Evolutionary conservation across 2,329 filamentous ascomycete genomes (phyloP).

Genomic region (Chlorencoelia australis): DNA sequence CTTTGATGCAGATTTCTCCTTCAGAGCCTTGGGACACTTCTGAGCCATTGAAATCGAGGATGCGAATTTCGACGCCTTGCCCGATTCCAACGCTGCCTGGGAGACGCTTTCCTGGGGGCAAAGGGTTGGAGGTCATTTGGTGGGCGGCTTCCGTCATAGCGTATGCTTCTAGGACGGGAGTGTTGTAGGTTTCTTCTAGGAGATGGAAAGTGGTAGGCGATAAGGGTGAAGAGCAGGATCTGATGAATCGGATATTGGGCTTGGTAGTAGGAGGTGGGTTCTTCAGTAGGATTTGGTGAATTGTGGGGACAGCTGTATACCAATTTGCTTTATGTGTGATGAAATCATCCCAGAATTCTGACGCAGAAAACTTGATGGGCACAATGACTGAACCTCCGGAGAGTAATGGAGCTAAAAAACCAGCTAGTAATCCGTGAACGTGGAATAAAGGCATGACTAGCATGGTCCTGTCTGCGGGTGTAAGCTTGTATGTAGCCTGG

Average conservation of each 20-base stretch:
- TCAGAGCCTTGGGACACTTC: constrained; percentile 60
- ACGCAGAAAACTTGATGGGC: constrained; percentile 69
- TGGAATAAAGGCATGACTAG: constrained; percentile 89
- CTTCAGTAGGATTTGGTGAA: constrained; percentile 80
- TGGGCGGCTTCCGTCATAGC: constrained; percentile 88
- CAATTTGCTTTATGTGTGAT: constrained; percentile 66
- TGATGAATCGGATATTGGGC: constrained; percentile 73
- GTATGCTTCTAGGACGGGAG: constrained; percentile 80
- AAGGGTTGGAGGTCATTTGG: constrained; percentile 71
- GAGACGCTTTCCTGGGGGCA: constrained; percentile 62
- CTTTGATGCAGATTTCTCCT: constrained; percentile 74
- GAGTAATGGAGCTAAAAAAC: constrained; percentile 65
- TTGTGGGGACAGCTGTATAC: constrained; percentile 90
- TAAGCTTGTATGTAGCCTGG: constrained; percentile 64
- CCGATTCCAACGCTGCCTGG: constrained; percentile 76
- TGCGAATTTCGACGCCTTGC: constrained; percentile 73
- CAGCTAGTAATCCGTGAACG: constrained; percentile 79
- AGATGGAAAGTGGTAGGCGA: constrained; percentile 74
- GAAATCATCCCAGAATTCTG: constrained; percentile 76
- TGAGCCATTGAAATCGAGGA: constrained; percentile 60
- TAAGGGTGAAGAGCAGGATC: constrained; percentile 76
- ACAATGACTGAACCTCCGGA: constrained; percentile 73
- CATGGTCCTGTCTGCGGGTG: constrained; percentile 63
- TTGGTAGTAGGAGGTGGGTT: constrained; percentile 56
- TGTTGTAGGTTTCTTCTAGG: constrained; percentile 63